These are phyloP conservation scores for Colletotrichum spaethianum DNA, from an alignment of 2,329 filamentous ascomycete genomes.

Conservation along the genomic window DNA sequence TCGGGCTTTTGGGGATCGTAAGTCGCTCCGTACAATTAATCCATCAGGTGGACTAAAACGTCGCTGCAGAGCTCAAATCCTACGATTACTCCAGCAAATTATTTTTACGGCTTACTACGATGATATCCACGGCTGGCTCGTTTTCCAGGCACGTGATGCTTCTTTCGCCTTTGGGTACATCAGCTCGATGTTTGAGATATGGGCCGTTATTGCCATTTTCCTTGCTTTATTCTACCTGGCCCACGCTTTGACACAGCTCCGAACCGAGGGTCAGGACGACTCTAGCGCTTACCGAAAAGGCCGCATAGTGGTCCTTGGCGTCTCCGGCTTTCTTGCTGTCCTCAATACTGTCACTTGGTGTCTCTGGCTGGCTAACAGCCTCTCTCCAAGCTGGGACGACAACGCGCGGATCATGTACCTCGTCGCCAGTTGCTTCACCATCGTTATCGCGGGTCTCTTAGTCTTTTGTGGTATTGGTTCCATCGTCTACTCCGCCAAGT, in stretches of 20 bases:
- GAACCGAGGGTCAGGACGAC: not conserved
- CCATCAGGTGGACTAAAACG: not conserved
- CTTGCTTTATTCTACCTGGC: conserved; percentile 26
- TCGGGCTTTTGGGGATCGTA: not conserved
- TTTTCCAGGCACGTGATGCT: not conserved
- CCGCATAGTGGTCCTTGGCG: not conserved
- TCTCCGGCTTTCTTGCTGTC: not conserved
- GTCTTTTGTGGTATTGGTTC: not conserved
- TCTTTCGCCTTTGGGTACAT: not conserved
- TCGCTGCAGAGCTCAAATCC: not conserved
- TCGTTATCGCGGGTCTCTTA: not conserved
- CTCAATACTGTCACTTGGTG: not conserved
- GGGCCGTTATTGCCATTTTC: not conserved
- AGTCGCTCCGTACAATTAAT: not conserved
- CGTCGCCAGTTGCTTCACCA: not conserved
- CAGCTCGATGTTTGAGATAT: not conserved
- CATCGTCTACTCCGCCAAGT: conserved; percentile 9
- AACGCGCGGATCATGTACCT: not conserved
- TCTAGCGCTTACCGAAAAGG: not conserved
- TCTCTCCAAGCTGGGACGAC: not conserved
- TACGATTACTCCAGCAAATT: not conserved
- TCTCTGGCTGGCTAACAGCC: not conserved
- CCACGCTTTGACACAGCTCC: conserved; percentile 19
- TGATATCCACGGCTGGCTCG: not conserved
- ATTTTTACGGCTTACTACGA: not conserved